A percentile compares a stretch with the other conserved stretches of the same genome.
Evolutionary conservation across 2,329 filamentous ascomycete species (phyloP).

Genomic region (Diaporthe vaccinii): DNA sequence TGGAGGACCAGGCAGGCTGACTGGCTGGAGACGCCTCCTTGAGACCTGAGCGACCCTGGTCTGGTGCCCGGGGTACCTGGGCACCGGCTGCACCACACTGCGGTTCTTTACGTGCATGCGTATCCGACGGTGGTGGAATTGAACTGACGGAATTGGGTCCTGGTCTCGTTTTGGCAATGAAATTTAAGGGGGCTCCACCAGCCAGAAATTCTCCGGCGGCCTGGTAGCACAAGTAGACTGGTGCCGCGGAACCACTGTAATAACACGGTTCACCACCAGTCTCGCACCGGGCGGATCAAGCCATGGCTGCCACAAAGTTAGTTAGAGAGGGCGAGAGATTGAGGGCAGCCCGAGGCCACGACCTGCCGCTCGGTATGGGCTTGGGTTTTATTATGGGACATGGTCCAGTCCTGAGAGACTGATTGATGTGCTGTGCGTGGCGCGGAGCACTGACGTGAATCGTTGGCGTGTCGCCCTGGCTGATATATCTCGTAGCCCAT

Average conservation of each 20-base stretch:
- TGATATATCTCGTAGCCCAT: slow-evolving; percentile 9
- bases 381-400: neutral
- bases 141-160: slow-evolving; percentile 4
- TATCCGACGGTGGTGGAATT: slow-evolving; percentile 2
- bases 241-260: slow-evolving; percentile 16
- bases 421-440: neutral
- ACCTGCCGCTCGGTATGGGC: slow-evolving; percentile 11
- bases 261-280: slow-evolving; percentile 5
- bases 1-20: neutral
- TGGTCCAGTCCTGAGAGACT: neutral
- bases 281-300: slow-evolving; percentile 9
- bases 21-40: slow-evolving; percentile 19
- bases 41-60: slow-evolving; percentile 8
- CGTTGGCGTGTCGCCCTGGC: slow-evolving; percentile 24
- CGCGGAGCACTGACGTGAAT: slow-evolving; percentile 29
- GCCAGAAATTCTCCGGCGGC: slow-evolving; percentile 26
- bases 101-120: neutral
- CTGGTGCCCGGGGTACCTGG: neutral
- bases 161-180: slow-evolving; percentile 31
- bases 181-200: slow-evolving; percentile 36
- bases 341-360: neutral
- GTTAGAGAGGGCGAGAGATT: slow-evolving; percentile 8
- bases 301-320: slow-evolving; percentile 20
- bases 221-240: slow-evolving; percentile 3
- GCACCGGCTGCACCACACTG: neutral